Conservation (phyloP, 108 stramenopile species). For the Chaetoceros muelleri region DNA sequence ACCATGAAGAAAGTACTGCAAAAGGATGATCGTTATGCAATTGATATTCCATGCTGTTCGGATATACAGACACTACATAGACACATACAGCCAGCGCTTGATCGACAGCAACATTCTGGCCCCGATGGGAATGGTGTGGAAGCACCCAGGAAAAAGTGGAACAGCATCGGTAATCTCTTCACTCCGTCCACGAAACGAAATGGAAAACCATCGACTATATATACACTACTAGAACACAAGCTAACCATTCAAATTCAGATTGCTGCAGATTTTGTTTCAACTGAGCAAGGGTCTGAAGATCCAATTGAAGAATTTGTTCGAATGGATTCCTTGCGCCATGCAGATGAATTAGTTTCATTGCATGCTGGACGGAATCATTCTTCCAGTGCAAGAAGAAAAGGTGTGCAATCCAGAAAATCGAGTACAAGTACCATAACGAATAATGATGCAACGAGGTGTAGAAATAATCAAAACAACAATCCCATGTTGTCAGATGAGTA, state of each 20-base stretch:
- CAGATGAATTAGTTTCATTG: not conserved
- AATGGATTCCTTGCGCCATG: constrained; percentile 19
- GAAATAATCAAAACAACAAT: constrained; percentile 5
- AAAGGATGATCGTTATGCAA: constrained; percentile 24
- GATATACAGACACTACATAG: constrained; percentile 21
- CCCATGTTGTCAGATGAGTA: too few relatives aligned
- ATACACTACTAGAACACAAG: constrained; percentile 28
- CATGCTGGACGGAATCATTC: constrained; percentile 2
- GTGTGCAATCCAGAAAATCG: constrained; percentile 6
- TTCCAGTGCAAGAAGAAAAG: constrained; percentile 1
- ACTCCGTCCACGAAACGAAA: constrained; percentile 21
- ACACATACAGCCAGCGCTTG: constrained; percentile 15
- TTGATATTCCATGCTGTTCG: constrained; percentile 25
- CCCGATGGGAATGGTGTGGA: too few relatives aligned
- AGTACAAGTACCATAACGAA: constrained; percentile 1
- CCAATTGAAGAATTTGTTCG: constrained; percentile 27
- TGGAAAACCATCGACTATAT: constrained; percentile 28
- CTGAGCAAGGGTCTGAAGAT: constrained; percentile 10
- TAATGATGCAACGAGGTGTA: constrained; percentile 4
- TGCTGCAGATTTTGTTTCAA: constrained; percentile 3
- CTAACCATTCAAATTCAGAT: constrained; percentile 14
- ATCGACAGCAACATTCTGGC: constrained; percentile 17
- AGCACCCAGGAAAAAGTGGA: constrained; percentile 4
- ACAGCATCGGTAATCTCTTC: constrained; percentile 25
- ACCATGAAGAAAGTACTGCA: constrained; percentile 33